Conservation (phyloP, 2,329 filamentous ascomycete species). For the Trichophyton verrucosum region DNA sequence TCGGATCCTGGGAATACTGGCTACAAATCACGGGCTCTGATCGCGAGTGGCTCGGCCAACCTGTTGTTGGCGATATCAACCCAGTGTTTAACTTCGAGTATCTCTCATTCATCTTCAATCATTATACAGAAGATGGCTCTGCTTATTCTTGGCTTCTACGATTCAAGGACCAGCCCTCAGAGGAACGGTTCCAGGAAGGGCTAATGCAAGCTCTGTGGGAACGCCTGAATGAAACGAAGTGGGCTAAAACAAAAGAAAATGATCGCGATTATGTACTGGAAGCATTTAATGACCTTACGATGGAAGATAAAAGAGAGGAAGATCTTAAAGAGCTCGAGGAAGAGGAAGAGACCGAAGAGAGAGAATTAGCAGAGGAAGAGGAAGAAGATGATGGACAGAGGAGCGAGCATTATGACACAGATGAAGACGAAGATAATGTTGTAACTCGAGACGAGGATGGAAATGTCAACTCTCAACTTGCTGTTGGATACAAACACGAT, state of each 20-base stretch:
- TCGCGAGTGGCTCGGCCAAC: slow-evolving; percentile 75
- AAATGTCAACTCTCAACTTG: slow-evolving; percentile 83
- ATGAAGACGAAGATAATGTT: slow-evolving; percentile 70
- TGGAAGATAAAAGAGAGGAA: slow-evolving; percentile 61
- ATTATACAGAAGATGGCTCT: slow-evolving; percentile 75
- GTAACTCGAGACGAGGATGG: slow-evolving; percentile 57
- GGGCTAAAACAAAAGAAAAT: slow-evolving; percentile 81
- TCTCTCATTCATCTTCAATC: slow-evolving; percentile 98
- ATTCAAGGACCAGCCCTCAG: slow-evolving; percentile 69
- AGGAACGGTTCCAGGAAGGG: slow-evolving; percentile 84
- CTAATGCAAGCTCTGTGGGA: slow-evolving; percentile 96
- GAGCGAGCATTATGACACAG: slow-evolving; percentile 62
- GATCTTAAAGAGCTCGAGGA: slow-evolving; percentile 44
- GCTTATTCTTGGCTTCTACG: slow-evolving; percentile 92
- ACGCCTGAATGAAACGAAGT: slow-evolving; percentile 85
- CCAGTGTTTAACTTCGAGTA: slow-evolving; percentile 99
- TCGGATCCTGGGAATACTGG: slow-evolving; percentile 92
- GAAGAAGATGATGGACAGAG: slow-evolving; percentile 50
- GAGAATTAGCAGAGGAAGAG: slow-evolving; percentile 51
- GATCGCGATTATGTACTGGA: slow-evolving; percentile 92
- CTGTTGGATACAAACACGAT: slow-evolving; percentile 94
- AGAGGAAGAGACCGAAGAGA: slow-evolving; percentile 44
- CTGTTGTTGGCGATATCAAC: slow-evolving; percentile 81
- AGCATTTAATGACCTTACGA: slow-evolving; percentile 84
- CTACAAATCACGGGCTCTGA: slow-evolving; percentile 67